Percentiles rank a stretch among this genome's conserved stretches.
Conservation (phyloP, 345 rosid species). For the Pistacia atlantica region DNA sequence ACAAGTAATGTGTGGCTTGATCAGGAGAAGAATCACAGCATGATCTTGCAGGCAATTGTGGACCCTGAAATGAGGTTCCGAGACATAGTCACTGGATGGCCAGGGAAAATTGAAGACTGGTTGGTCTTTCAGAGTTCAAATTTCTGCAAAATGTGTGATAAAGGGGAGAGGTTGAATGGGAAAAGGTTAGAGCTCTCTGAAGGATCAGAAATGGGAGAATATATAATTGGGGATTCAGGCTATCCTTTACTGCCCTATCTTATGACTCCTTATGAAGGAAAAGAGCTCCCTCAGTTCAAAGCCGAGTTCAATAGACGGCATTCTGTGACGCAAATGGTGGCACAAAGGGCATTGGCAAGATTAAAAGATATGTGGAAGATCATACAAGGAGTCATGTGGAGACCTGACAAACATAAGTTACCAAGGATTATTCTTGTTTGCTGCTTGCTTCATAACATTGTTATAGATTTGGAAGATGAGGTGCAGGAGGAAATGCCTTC, state of each 20-base stretch:
- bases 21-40: constrained; percentile 56
- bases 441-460: constrained; percentile 71
- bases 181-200: constrained; percentile 36
- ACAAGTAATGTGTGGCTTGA: constrained; percentile 53
- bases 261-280: constrained; percentile 48
- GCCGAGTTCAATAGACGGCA: constrained; percentile 49
- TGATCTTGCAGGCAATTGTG: constrained; percentile 64
- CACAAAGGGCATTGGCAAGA: constrained; percentile 52
- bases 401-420: constrained; percentile 62
- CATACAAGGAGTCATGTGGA: constrained; percentile 66
- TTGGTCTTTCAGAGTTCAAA: constrained; percentile 48
- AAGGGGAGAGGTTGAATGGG: constrained; percentile 52
- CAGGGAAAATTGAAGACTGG: constrained; percentile 55
- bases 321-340: constrained; percentile 44
- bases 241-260: constrained; percentile 65
- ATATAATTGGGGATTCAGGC: constrained; percentile 58
- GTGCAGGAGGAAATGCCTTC: constrained; percentile 29
- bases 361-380: constrained; percentile 63
- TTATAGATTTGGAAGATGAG: constrained; percentile 54
- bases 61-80: constrained; percentile 62
- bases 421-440: constrained; percentile 67
- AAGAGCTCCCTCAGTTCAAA: constrained; percentile 37
- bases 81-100: constrained; percentile 75
- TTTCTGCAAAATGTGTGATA: constrained; percentile 48
- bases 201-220: constrained; percentile 55